Evolutionary conservation across 148 eudicot species (phyloP).

Genomic region (Camellia sinensis): DNA sequence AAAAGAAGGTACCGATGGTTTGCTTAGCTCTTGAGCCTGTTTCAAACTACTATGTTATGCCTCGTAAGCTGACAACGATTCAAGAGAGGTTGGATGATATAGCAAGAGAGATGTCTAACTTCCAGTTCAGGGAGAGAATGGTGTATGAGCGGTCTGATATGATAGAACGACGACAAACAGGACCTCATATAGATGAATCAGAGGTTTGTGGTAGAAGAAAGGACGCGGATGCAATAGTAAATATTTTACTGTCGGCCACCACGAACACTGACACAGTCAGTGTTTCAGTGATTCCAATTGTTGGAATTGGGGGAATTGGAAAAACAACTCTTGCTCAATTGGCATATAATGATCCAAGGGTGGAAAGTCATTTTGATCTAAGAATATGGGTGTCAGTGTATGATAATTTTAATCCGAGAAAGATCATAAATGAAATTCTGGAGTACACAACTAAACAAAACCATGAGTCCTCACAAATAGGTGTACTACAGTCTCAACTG

Average conservation of each 20-base stretch:
- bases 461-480: neutral
- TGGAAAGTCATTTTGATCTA: slow-evolving; percentile 7
- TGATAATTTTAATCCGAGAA: slow-evolving; percentile 12
- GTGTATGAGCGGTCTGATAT: neutral
- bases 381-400: slow-evolving; percentile 22
- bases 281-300: slow-evolving; percentile 14
- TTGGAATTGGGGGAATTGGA: slow-evolving; percentile 30
- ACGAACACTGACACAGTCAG: neutral
- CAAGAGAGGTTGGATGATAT: slow-evolving; percentile 5
- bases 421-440: slow-evolving; percentile 8
- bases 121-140: neutral
- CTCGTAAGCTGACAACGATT: slow-evolving; percentile 1
- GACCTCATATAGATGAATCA: slow-evolving; percentile 12
- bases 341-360: slow-evolving; percentile 16
- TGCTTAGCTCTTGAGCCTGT: neutral
- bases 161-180: neutral
- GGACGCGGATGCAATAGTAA: neutral
- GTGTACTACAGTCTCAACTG: slow-evolving; percentile 6
- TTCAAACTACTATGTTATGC: neutral
- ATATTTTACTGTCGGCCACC: neutral
- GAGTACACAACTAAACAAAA: slow-evolving; percentile 5
- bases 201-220: slow-evolving; percentile 22
- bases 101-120: neutral
- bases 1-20: neutral
- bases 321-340: slow-evolving; percentile 26